These are phyloP conservation scores for Chaetomium sp. DNA, from an alignment of 2,329 filamentous ascomycete species.

Conservation along the genomic window DNA sequence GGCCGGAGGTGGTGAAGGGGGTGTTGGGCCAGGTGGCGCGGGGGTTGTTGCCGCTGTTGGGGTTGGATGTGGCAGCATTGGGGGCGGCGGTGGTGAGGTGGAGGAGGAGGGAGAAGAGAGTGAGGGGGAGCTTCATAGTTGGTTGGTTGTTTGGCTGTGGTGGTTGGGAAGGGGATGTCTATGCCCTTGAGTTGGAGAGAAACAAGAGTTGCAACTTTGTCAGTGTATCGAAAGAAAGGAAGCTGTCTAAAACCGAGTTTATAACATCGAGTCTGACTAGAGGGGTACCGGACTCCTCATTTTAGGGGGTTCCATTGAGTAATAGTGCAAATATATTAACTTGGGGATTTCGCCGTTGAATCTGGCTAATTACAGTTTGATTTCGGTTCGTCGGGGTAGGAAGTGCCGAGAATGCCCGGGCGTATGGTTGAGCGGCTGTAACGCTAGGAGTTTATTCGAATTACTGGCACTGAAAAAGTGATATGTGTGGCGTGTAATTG, in stretches of 20 bases:
- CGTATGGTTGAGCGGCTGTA: too few species aligned
- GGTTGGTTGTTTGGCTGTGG: not conserved
- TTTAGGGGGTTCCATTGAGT: not conserved
- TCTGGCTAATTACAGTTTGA: not conserved
- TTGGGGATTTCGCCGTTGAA: not conserved
- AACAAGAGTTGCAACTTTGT: too few species aligned
- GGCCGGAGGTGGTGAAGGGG: slow-evolving; percentile 36
- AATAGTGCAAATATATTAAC: not conserved
- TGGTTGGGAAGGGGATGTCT: not conserved
- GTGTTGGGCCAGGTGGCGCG: slow-evolving; percentile 34
- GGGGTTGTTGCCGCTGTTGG: too few species aligned
- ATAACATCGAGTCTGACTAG: not conserved
- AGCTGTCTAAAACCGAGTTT: not conserved
- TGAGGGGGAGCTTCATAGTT: slow-evolving; percentile 20
- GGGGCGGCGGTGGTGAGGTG: slow-evolving; percentile 13
- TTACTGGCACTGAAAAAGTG: too few species aligned
- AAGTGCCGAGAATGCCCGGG: not conserved
- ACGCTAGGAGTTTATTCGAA: too few species aligned
- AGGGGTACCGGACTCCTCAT: not conserved
- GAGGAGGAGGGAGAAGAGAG: slow-evolving; percentile 14
- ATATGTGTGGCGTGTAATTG: too few species aligned
- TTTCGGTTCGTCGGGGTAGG: not conserved
- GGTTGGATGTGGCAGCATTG: not conserved
- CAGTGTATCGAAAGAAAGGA: too few species aligned
- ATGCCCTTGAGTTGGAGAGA: not conserved